These are phyloP conservation scores for Chiua sp. DNA, from an alignment of 1,284 basidiomycete genomes.

Conservation along the genomic window DNA sequence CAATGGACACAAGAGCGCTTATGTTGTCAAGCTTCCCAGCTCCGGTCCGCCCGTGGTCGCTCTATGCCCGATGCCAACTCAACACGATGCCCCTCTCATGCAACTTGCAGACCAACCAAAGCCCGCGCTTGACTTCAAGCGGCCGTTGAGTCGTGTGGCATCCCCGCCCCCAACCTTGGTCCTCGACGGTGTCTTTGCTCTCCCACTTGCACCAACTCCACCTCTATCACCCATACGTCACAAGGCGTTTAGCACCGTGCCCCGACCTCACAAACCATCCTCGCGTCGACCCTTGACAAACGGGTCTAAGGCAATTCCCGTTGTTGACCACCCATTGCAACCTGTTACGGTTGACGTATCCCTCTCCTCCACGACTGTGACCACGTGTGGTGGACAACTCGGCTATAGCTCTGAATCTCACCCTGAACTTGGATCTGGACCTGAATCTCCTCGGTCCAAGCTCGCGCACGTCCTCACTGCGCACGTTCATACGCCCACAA, in stretches of 20 bases:
- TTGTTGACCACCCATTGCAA: neutral
- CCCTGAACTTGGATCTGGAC: neutral
- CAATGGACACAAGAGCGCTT: conserved; percentile 3
- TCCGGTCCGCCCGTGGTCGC: neutral
- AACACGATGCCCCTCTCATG: neutral
- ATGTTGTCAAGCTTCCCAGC: conserved; percentile 26
- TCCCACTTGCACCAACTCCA: neutral
- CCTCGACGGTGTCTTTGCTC: conserved; percentile 28
- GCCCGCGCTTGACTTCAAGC: neutral
- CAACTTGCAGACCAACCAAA: neutral
- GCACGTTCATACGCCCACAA: neutral
- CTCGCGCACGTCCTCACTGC: conserved; percentile 23
- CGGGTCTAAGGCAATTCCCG: conserved; percentile 1
- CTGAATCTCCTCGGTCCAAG: conserved; percentile 28
- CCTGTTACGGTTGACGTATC: neutral
- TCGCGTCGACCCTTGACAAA: conserved; percentile 1
- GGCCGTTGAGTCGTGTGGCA: neutral
- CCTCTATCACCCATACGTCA: neutral
- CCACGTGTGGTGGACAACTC: neutral
- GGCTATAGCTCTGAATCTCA: neutral
- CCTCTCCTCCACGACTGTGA: neutral
- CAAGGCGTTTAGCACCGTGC: neutral
- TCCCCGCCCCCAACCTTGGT: conserved; percentile 22
- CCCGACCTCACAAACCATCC: conserved; percentile 9
- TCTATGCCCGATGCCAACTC: neutral